Percentiles rank a stretch among this genome's conserved stretches.
Conservation (phyloP, 129 eudicot species). For the Chrysanthemum makinoi region DNA sequence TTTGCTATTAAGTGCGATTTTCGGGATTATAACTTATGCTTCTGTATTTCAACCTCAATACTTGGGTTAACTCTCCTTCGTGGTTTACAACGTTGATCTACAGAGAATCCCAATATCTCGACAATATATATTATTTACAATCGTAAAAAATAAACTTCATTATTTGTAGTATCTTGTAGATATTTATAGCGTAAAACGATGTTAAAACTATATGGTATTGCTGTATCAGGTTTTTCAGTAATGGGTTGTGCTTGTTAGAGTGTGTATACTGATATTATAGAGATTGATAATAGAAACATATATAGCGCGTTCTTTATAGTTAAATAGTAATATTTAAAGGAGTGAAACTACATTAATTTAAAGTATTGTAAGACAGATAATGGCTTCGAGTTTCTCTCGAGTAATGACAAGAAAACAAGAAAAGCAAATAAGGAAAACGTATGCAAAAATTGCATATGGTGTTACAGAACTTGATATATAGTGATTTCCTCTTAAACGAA, state of each 20-base stretch:
- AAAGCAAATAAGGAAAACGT: neutral
- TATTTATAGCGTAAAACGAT: neutral
- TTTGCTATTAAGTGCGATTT: slow-evolving; percentile 11
- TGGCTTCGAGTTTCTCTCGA: neutral
- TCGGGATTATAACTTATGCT: slow-evolving; percentile 21
- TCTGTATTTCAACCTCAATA: neutral
- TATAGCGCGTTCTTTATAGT: too few species aligned
- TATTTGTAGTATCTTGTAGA: neutral
- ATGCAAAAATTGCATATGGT: slow-evolving; percentile 7
- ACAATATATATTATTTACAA: neutral
- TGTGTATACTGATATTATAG: too few species aligned
- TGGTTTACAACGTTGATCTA: slow-evolving; percentile 1
- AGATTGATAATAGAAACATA: too few species aligned
- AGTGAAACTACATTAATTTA: too few species aligned
- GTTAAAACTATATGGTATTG: neutral
- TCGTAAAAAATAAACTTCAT: neutral
- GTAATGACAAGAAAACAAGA: neutral
- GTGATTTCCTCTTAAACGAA: slow-evolving; percentile 6
- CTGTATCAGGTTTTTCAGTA: too few species aligned
- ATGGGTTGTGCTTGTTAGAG: too few species aligned
- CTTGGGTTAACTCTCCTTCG: slow-evolving; percentile 4
- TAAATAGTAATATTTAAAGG: too few species aligned
- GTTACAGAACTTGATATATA: neutral
- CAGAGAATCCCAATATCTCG: neutral
- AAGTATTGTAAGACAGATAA: neutral